phyloP scores from a whole-genome alignment of 2,329 filamentous ascomycete species.

The Trichophyton rubrum region DNA sequence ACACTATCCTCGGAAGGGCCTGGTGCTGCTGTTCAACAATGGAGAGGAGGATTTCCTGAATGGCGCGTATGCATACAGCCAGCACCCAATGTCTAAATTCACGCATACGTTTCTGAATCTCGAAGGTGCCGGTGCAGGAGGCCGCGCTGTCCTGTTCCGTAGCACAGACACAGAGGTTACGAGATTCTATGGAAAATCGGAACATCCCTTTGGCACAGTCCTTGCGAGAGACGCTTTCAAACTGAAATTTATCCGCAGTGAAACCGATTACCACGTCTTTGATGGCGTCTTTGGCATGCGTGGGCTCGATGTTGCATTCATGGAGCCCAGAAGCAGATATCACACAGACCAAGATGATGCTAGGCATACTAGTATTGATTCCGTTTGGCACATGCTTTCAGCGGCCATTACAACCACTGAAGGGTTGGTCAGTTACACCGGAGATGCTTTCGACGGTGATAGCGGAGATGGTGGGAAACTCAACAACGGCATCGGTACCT shows the following conservation, averaged over 20 bases:
- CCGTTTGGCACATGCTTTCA: constrained; percentile 91
- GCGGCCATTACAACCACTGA: constrained; percentile 63
- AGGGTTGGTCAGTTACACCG: constrained; percentile 55
- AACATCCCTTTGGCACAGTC: constrained; percentile 72
- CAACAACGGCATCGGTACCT: constrained; percentile 52
- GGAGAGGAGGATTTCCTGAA: constrained; percentile 89
- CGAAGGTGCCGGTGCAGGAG: constrained; percentile 86
- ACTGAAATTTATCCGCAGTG: constrained; percentile 62
- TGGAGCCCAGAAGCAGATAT: constrained; percentile 71
- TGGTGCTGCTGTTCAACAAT: constrained; percentile 84
- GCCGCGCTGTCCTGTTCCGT: constrained; percentile 74
- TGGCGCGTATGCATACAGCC: constrained; percentile 71
- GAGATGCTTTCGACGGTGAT: constrained; percentile 51
- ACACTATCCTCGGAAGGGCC: constrained; percentile 62
- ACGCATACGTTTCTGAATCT: constrained; percentile 86
- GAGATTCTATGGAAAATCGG: constrained; percentile 56
- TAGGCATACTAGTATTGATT: constrained; percentile 53
- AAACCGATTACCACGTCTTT: constrained; percentile 84
- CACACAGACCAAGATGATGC: constrained; percentile 84
- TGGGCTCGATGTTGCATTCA: constrained; percentile 86
- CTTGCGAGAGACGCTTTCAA: constrained; percentile 76
- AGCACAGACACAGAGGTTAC: constrained; percentile 80
- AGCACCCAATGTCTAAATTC: constrained; percentile 67
- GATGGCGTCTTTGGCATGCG: constrained; percentile 64
- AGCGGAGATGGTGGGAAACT: constrained; percentile 48